Conservation (phyloP, 2,329 filamentous ascomycete genomes). For the Alternaria ventricosa region DNA sequence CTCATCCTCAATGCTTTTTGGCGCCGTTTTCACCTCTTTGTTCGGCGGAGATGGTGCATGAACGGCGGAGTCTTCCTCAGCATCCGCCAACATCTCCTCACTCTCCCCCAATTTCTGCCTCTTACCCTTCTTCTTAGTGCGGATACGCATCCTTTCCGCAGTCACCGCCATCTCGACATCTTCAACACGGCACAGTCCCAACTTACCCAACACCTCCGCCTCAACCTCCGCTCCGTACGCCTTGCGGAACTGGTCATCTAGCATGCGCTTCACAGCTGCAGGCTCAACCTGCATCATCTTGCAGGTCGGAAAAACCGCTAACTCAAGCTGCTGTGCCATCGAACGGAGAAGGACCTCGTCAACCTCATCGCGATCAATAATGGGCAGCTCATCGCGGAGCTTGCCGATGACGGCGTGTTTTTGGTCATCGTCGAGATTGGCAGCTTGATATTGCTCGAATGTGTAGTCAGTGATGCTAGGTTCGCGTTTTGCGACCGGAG, state of each 20-base stretch:
- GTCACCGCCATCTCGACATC: not conserved
- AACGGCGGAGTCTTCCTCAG: not conserved
- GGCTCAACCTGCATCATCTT: constrained; percentile 16
- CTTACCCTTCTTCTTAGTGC: not conserved
- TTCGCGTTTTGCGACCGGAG: not conserved
- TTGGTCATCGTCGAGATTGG: constrained; percentile 3
- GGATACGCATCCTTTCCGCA: not conserved
- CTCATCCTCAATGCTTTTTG: not conserved
- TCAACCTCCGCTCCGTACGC: constrained; percentile 3
- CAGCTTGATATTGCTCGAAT: constrained; percentile 13
- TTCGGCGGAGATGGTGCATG: not conserved
- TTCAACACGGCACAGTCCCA: not conserved
- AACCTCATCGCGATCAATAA: constrained; percentile 12
- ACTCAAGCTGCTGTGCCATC: constrained; percentile 3
- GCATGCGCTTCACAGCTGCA: constrained; percentile 9
- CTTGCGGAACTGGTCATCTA: constrained; percentile 8
- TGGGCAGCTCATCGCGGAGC: constrained; percentile 9
- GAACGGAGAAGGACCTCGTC: constrained; percentile 3
- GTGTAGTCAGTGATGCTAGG: not conserved
- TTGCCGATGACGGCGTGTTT: constrained; percentile 9
- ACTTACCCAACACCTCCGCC: not conserved
- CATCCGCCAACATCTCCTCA: not conserved
- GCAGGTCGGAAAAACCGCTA: constrained; percentile 1
- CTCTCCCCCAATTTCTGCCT: not conserved
- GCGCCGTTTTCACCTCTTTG: not conserved